Evolutionary conservation across 768 basidiomycete species (phyloP).

Genomic region (Dacryopinax primogenitus): DNA sequence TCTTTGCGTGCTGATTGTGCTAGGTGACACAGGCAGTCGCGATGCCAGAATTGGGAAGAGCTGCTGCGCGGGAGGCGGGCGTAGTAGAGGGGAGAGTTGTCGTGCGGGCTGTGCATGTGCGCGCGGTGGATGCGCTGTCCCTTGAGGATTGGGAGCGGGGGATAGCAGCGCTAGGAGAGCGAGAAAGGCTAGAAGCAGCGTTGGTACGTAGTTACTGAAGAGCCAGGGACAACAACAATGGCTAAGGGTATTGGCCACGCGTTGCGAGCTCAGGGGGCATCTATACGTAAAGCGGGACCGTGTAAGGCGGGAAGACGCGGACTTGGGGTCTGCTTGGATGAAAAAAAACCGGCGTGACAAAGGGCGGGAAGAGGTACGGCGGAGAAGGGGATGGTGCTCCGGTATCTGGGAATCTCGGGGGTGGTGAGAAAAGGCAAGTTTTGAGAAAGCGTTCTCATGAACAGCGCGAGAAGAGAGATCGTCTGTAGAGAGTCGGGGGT

Average conservation of each 20-base stretch:
- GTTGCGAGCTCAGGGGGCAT: not conserved
- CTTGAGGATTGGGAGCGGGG: not conserved
- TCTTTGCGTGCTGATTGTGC: not conserved
- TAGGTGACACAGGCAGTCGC: not conserved
- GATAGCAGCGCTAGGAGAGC: not conserved
- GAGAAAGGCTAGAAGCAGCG: not conserved
- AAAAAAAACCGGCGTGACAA: not conserved
- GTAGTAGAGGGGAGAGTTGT: not conserved
- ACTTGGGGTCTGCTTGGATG: not conserved
- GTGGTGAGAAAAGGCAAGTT: not conserved
- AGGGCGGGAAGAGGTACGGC: not conserved
- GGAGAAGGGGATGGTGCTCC: not conserved
- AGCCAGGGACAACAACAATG: not conserved
- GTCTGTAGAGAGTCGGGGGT: not conserved
- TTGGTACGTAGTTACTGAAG: too few relatives aligned
- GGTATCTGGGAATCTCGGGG: not conserved
- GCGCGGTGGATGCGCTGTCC: slow-evolving; percentile 4
- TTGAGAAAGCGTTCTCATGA: not conserved
- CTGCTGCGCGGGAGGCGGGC: not conserved
- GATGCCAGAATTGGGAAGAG: not conserved
- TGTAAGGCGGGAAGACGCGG: not conserved
- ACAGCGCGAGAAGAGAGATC: not conserved
- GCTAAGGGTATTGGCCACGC: not conserved
- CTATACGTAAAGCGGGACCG: not conserved
- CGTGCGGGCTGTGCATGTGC: not conserved